A percentile compares a stretch with the other conserved stretches of the same genome.
These are phyloP conservation scores for Solanum hybrid DNA, from an alignment of 305 asterid genomes.

Conservation along the genomic window DNA sequence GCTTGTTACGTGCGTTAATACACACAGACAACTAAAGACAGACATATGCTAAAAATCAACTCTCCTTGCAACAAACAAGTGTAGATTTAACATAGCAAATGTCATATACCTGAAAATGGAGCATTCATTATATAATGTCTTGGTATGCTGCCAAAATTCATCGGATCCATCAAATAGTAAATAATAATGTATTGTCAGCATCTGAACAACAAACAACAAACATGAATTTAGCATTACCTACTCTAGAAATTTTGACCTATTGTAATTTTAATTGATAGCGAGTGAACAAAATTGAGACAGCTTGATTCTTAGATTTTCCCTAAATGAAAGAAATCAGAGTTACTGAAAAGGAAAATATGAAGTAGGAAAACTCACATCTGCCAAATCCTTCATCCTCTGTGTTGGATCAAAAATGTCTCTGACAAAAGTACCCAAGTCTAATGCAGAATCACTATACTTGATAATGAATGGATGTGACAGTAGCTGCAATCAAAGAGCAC, in stretches of 20 bases:
- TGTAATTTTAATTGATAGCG: background rate
- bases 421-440: constrained; percentile 76
- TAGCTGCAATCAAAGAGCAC: constrained; percentile 40
- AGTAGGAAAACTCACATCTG: constrained; percentile 59
- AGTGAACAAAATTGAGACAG: background rate
- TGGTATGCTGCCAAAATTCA: constrained; percentile 84
- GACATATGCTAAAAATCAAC: background rate
- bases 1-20: background rate
- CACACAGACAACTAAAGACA: background rate
- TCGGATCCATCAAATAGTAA: constrained; percentile 78
- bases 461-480: constrained; percentile 74
- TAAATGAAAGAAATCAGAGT: background rate
- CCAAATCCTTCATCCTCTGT: constrained; percentile 83
- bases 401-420: constrained; percentile 72
- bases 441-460: constrained; percentile 45
- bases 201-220: constrained; percentile 31
- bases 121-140: constrained; percentile 48
- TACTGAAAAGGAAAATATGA: background rate
- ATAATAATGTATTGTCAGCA: constrained; percentile 96
- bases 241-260: background rate
- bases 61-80: background rate
- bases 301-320: background rate
- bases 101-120: constrained; percentile 62
- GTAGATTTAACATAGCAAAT: background rate
- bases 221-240: background rate